Conservation (phyloP, 164 flowering plant genomes). For the Kalanchoe fedtschenkoi region DNA sequence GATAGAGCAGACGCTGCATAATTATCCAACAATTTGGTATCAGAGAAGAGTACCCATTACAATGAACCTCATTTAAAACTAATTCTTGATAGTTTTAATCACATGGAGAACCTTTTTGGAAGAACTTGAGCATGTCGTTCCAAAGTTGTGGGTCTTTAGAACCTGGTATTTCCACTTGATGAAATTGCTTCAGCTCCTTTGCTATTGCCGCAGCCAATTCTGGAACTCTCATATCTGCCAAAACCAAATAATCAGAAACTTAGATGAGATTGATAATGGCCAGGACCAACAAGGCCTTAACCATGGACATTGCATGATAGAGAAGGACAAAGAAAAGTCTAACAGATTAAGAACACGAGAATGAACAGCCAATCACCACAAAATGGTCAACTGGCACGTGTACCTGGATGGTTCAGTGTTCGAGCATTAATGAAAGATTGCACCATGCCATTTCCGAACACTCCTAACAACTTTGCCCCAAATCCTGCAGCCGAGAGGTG, state of each 20-base stretch:
- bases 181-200: conserved; percentile 66
- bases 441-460: conserved; percentile 97
- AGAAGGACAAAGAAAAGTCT: neutral
- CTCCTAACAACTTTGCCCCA: conserved; percentile 90
- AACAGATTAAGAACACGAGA: neutral
- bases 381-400: neutral
- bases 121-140: conserved; percentile 70
- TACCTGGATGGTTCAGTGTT: conserved; percentile 73
- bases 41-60: neutral
- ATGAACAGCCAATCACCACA: too few species aligned
- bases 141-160: conserved; percentile 88
- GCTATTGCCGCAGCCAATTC: conserved; percentile 83
- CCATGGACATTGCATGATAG: too few species aligned
- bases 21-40: neutral
- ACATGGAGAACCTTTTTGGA: conserved; percentile 46
- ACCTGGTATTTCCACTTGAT: conserved; percentile 79
- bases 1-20: conserved; percentile 69
- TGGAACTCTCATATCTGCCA: conserved; percentile 74
- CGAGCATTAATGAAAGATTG: conserved; percentile 93
- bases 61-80: neutral
- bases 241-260: neutral
- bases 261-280: too few species aligned
- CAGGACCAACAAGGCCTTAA: too few species aligned
- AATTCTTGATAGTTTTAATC: neutral
- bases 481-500: conserved; percentile 97